These are phyloP conservation scores for Flaveria ramosissima DNA, from an alignment of 129 eudicot species.

Conservation along the genomic window DNA sequence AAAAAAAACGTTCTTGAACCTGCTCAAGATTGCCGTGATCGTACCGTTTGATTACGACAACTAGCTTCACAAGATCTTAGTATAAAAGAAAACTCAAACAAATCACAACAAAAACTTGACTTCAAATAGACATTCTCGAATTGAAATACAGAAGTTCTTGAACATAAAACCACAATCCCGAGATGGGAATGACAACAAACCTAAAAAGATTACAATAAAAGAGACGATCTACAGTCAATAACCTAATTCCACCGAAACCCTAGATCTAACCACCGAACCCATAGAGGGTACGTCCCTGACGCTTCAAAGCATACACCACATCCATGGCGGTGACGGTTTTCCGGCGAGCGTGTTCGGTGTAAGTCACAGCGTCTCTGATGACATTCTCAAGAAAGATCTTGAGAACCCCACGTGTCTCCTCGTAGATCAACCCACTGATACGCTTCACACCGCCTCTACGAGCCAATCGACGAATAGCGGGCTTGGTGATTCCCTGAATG, in stretches of 20 bases:
- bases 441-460: conserved; percentile 59
- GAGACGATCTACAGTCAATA: not conserved
- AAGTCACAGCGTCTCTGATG: conserved; percentile 55
- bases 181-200: conserved; percentile 12
- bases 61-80: not conserved
- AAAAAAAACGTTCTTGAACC: no score
- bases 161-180: conserved; percentile 17
- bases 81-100: not conserved
- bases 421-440: conserved; percentile 58
- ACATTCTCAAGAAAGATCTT: conserved; percentile 59
- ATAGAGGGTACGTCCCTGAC: conserved; percentile 61
- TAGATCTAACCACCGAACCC: conserved; percentile 55
- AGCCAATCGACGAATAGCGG: conserved; percentile 54
- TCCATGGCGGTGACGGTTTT: conserved; percentile 69
- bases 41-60: not conserved
- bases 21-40: not conserved
- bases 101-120: not conserved
- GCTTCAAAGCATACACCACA: conserved; percentile 56
- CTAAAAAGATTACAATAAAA: not conserved
- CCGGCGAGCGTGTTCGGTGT: conserved; percentile 62
- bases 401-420: conserved; percentile 55
- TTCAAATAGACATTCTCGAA: not conserved
- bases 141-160: not conserved
- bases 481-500: conserved; percentile 65
- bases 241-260: not conserved